phyloP scores from a whole-genome alignment of 352 stramenopile species.

The Phytophthora rubi region DNA sequence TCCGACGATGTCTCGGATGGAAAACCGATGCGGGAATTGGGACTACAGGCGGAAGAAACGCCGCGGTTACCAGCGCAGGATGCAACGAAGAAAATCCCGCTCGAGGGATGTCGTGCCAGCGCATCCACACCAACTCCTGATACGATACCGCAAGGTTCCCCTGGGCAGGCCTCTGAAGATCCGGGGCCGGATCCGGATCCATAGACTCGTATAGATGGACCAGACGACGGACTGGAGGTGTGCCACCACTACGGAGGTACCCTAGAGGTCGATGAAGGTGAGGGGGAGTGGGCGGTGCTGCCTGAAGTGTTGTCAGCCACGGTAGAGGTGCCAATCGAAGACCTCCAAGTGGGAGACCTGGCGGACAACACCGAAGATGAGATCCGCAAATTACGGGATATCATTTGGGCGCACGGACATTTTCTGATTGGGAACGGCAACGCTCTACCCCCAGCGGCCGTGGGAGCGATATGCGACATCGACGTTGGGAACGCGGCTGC shows the following conservation, averaged over 20 bases:
- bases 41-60: too few species aligned
- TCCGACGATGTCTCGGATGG: too few species aligned
- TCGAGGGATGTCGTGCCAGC: too few species aligned
- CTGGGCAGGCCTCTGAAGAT: too few species aligned
- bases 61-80: too few species aligned
- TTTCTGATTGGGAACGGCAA: conserved; percentile 28
- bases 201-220: too few species aligned
- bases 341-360: conserved; percentile 22
- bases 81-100: too few species aligned
- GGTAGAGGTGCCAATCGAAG: conserved; percentile 19
- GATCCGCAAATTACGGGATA: conserved; percentile 16
- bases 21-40: too few species aligned
- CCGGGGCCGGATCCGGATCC: too few species aligned
- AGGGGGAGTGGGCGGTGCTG: conserved; percentile 20
- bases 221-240: neutral
- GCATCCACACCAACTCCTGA: too few species aligned
- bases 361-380: conserved; percentile 15
- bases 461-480: neutral
- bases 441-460: neutral
- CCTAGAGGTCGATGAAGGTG: neutral
- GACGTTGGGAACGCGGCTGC: neutral
- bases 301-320: conserved; percentile 13
- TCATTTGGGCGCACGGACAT: conserved; percentile 22
- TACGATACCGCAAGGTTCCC: too few species aligned
- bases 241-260: conserved; percentile 21